Percentiles rank a stretch among this genome's conserved stretches.
phyloP scores from a whole-genome alignment of 345 rosid genomes.

The Laguncularia racemosa region DNA sequence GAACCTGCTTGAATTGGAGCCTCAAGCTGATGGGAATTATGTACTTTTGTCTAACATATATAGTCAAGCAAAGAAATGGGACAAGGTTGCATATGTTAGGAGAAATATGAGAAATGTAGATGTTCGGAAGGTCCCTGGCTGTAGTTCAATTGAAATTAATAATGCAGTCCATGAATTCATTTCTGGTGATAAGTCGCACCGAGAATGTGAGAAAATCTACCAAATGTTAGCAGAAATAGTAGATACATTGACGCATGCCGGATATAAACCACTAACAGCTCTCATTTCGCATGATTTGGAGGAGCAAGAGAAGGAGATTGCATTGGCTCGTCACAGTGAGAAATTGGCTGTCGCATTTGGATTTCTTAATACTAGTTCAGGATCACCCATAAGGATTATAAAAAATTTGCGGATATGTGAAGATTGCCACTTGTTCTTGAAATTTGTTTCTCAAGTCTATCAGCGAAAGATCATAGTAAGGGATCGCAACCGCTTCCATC shows the following conservation, averaged over 20 bases:
- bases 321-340: slow-evolving; percentile 13
- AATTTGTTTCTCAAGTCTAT: slow-evolving; percentile 3
- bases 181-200: slow-evolving; percentile 13
- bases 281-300: slow-evolving; percentile 6
- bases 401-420: slow-evolving; percentile 14
- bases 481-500: slow-evolving; percentile 14
- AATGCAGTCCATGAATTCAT: slow-evolving; percentile 12
- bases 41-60: slow-evolving; percentile 20
- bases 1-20: slow-evolving; percentile 9
- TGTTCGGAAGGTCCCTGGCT: slow-evolving; percentile 15
- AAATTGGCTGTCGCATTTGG: slow-evolving; percentile 14
- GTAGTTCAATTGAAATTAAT: slow-evolving; percentile 12
- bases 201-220: slow-evolving; percentile 1
- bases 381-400: slow-evolving; percentile 9
- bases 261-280: slow-evolving; percentile 10
- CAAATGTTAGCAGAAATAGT: slow-evolving; percentile 4
- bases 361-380: slow-evolving; percentile 1
- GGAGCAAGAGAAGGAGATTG: slow-evolving; percentile 14
- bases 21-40: slow-evolving; percentile 3
- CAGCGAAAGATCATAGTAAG: slow-evolving; percentile 12
- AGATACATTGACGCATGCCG: slow-evolving; percentile 1
- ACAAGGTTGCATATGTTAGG: slow-evolving; percentile 13
- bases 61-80: slow-evolving; percentile 20
- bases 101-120: slow-evolving; percentile 5
- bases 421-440: slow-evolving; percentile 13